These are phyloP conservation scores for Picocystis salinarum DNA, from an alignment of 139 green algal species.

Conservation along the genomic window DNA sequence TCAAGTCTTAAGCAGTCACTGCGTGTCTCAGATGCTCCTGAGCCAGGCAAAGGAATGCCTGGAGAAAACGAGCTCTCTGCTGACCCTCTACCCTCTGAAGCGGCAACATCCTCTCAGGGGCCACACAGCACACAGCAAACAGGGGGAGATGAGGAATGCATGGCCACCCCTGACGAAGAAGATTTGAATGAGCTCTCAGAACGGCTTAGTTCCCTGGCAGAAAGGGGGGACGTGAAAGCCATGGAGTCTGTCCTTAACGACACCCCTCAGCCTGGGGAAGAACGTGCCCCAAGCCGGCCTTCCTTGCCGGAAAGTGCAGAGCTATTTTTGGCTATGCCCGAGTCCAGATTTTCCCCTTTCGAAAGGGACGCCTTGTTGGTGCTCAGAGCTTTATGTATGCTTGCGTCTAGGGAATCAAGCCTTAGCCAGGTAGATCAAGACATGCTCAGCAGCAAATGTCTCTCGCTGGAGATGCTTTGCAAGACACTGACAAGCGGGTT, in stretches of 20 bases:
- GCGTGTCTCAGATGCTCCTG: too few relatives aligned
- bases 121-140: too few relatives aligned
- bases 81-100: too few relatives aligned
- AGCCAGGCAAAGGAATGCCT: too few relatives aligned
- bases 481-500: too few relatives aligned
- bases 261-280: slow-evolving; percentile 4
- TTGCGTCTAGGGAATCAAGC: slow-evolving; percentile 36
- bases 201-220: slow-evolving; percentile 54
- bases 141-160: too few relatives aligned
- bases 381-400: slow-evolving; percentile 71
- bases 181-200: too few relatives aligned
- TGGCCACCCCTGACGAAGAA: too few relatives aligned
- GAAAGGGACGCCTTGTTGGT: slow-evolving; percentile 65
- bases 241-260: slow-evolving; percentile 36
- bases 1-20: too few relatives aligned
- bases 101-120: too few relatives aligned
- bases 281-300: background rate
- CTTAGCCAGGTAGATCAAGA: slow-evolving; percentile 28
- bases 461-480: slow-evolving; percentile 7
- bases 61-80: too few relatives aligned
- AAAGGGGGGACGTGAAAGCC: slow-evolving; percentile 41
- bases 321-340: too few relatives aligned
- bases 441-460: slow-evolving; percentile 40
- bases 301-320: background rate
- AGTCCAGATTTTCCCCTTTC: slow-evolving; percentile 2